Conservation (phyloP, 345 rosid species). For the Eutrema yunnanense region DNA sequence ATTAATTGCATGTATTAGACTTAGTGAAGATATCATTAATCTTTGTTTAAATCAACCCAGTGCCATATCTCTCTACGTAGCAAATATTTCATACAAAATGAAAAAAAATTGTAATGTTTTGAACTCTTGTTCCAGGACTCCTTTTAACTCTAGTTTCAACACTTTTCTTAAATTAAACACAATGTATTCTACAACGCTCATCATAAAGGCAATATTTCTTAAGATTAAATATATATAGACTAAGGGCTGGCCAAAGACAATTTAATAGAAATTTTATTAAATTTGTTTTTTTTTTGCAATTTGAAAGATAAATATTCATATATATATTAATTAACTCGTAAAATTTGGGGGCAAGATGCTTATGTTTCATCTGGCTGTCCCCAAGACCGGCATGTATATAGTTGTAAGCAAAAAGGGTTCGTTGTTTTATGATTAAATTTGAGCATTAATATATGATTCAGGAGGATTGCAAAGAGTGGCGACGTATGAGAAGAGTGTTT, state of each 20-base stretch:
- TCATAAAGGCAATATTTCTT: neutral
- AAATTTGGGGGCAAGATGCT: too few relatives aligned
- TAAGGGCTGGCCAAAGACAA: too few relatives aligned
- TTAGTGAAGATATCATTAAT: too few relatives aligned
- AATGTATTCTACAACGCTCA: neutral
- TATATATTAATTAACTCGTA: too few relatives aligned
- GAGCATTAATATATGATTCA: neutral
- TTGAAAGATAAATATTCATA: neutral
- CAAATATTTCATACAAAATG: too few relatives aligned
- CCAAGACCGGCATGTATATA: neutral
- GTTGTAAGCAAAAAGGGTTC: neutral
- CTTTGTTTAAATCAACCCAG: too few relatives aligned
- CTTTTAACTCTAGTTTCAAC: neutral
- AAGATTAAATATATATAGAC: neutral
- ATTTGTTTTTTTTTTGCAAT: too few relatives aligned
- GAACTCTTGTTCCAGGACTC: neutral
- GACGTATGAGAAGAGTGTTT: constrained; percentile 60
- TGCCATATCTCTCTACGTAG: neutral
- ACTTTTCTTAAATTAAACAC: neutral
- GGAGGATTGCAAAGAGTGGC: constrained; percentile 65
- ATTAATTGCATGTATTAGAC: too few relatives aligned
- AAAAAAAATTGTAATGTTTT: too few relatives aligned
- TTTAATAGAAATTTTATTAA: too few relatives aligned
- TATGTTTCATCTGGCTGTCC: too few relatives aligned
- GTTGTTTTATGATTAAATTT: neutral